phyloP scores from a whole-genome alignment of 1,284 basidiomycete species.

The Cutaneotrichosporon arboriforme region DNA sequence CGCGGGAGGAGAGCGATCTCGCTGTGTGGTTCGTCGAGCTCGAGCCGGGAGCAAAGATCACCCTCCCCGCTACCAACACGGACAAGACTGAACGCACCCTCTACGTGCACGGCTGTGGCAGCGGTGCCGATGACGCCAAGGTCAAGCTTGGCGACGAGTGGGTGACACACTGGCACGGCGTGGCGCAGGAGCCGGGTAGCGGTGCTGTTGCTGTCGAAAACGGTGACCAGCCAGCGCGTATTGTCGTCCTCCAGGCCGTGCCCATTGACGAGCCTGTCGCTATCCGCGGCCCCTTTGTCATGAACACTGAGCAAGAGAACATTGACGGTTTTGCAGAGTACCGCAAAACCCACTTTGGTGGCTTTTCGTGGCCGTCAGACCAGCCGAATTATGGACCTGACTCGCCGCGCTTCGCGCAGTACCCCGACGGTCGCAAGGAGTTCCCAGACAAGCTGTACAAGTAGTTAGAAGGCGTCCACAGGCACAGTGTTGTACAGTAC shows the following conservation, averaged over 20 bases:
- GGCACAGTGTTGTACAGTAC: no score
- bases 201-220: not conserved
- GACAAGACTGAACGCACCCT: slow-evolving; percentile 8
- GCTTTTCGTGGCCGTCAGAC: slow-evolving; percentile 11
- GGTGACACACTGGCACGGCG: slow-evolving; percentile 7
- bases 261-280: slow-evolving; percentile 15
- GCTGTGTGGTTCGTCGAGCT: slow-evolving; percentile 14
- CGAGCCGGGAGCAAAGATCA: slow-evolving; percentile 5
- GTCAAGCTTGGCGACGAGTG: not conserved
- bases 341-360: slow-evolving; percentile 16
- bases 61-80: slow-evolving; percentile 4
- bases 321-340: slow-evolving; percentile 12
- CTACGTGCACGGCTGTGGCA: slow-evolving; percentile 13
- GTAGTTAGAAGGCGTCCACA: not conserved
- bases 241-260: slow-evolving; percentile 15
- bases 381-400: slow-evolving; percentile 3
- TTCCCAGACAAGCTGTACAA: not conserved
- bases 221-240: not conserved
- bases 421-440: not conserved
- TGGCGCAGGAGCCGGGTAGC: not conserved
- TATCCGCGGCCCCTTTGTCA: slow-evolving; percentile 16
- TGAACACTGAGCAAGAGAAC: slow-evolving; percentile 16
- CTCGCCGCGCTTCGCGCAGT: slow-evolving; percentile 11
- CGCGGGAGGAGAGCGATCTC: slow-evolving; percentile 6
- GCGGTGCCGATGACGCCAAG: slow-evolving; percentile 6